Percentiles rank a stretch among this genome's conserved stretches.
phyloP scores from a whole-genome alignment of 2,329 filamentous ascomycete genomes.

The Monosporascus sp. region DNA sequence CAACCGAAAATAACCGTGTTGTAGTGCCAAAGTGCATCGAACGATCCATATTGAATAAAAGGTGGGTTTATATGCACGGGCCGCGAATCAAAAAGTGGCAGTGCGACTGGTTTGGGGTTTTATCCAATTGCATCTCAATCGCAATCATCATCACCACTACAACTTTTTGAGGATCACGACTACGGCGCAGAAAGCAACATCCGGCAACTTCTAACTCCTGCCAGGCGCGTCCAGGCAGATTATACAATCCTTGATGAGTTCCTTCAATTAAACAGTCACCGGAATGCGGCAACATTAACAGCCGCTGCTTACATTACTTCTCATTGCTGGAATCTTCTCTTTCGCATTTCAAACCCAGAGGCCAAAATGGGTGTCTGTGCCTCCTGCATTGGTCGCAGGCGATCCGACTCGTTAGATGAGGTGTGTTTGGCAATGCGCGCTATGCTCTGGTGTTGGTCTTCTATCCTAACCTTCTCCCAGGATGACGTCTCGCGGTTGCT shows the following conservation, averaged over 20 bases:
- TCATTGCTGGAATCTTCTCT: background rate
- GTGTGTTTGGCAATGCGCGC: conserved; percentile 29
- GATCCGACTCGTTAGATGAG: conserved; percentile 50
- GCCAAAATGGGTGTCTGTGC: conserved; percentile 53
- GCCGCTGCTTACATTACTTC: background rate
- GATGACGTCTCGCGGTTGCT: conserved; percentile 54
- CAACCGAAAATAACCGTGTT: too few relatives aligned
- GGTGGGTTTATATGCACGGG: too few relatives aligned
- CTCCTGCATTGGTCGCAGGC: conserved; percentile 52
- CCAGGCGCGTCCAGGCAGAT: conserved; percentile 26
- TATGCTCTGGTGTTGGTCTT: background rate
- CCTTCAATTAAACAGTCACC: conserved; percentile 11
- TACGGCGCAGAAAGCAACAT: background rate
- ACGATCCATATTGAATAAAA: too few relatives aligned
- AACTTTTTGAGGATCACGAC: too few relatives aligned
- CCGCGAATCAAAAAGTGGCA: too few relatives aligned
- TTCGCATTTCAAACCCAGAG: background rate
- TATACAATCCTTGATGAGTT: conserved; percentile 28
- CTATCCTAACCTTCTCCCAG: conserved; percentile 26
- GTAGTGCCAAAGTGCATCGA: too few relatives aligned
- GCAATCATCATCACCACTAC: too few relatives aligned
- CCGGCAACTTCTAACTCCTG: conserved; percentile 25
- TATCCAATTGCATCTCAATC: too few relatives aligned
- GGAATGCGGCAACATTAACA: background rate
- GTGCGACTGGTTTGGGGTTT: too few relatives aligned